Percentiles rank a stretch among this genome's conserved stretches.
phyloP scores from a whole-genome alignment of 108 stramenopile genomes.

The Pseudonitzschia multiseries region DNA sequence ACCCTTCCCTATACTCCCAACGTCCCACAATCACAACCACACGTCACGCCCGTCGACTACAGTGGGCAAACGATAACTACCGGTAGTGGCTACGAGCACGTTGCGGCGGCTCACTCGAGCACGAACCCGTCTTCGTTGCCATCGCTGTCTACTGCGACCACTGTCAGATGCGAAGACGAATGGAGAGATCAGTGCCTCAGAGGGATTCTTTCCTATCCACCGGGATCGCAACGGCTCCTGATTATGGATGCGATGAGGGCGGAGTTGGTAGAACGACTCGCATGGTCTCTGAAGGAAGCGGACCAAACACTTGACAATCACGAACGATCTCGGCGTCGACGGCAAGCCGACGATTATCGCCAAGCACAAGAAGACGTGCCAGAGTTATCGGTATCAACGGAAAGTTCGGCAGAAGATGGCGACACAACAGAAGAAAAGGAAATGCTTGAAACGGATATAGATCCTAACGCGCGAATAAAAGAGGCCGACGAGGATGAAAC shows the following conservation, averaged over 20 bases:
- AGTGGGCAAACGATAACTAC: neutral
- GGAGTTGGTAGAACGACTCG: conserved; percentile 63
- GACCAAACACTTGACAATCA: conserved; percentile 44
- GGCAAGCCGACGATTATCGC: neutral
- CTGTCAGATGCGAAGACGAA: conserved; percentile 38
- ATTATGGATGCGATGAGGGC: conserved; percentile 70
- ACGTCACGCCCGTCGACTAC: conserved; percentile 2
- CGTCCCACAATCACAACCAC: conserved; percentile 21
- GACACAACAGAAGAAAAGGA: conserved; percentile 4
- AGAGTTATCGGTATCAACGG: conserved; percentile 29
- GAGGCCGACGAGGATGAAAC: neutral
- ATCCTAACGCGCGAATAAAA: conserved; percentile 7
- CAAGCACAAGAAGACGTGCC: neutral
- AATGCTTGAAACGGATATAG: conserved; percentile 27
- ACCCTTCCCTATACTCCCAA: conserved; percentile 66
- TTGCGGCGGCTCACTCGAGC: neutral
- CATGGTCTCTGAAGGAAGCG: conserved; percentile 33
- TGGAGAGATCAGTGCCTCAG: conserved; percentile 57
- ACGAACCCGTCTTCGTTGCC: neutral
- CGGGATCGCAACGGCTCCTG: conserved; percentile 65
- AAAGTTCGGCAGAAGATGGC: neutral
- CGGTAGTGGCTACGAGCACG: neutral
- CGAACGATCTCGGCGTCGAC: neutral
- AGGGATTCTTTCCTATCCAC: conserved; percentile 71
- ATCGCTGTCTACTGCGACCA: conserved; percentile 8